Evolutionary conservation across 2,329 filamentous ascomycete species (phyloP).

Genomic region (Elsinoe ampelina): DNA sequence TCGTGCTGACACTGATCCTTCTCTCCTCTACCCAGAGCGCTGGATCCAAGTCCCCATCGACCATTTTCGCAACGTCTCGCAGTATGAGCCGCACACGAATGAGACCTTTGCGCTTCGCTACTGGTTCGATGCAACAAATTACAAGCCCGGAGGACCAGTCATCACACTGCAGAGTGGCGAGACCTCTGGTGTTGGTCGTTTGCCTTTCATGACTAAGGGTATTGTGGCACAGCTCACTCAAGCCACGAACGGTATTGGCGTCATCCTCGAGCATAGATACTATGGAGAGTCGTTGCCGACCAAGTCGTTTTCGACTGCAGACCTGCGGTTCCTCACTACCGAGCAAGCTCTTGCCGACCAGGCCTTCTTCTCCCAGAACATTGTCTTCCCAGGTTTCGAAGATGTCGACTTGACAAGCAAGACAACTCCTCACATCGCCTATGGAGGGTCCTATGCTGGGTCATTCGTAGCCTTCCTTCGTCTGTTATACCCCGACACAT

Average conservation of each 20-base stretch:
- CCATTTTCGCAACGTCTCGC: conserved; percentile 72
- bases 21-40: conserved; percentile 37
- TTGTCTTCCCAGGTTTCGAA: conserved; percentile 62
- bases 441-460: conserved; percentile 78
- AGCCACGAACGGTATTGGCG: conserved; percentile 63
- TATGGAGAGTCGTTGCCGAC: conserved; percentile 70
- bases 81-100: conserved; percentile 67
- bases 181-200: conserved; percentile 50
- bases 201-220: conserved; percentile 68
- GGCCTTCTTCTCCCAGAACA: conserved; percentile 67
- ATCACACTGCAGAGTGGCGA: conserved; percentile 70
- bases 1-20: conserved; percentile 25
- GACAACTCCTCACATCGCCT: conserved; percentile 62
- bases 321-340: conserved; percentile 70
- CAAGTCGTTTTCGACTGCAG: conserved; percentile 56
- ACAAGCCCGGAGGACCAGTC: conserved; percentile 68
- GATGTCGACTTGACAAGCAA: conserved; percentile 56
- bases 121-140: conserved; percentile 72
- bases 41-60: conserved; percentile 56
- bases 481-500: conserved; percentile 66
- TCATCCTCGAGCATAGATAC: conserved; percentile 80
- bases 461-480: conserved; percentile 69
- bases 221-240: conserved; percentile 61
- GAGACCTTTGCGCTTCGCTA: conserved; percentile 63
- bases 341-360: conserved; percentile 75